Evolutionary conservation across 108 stramenopile species (phyloP).

Genomic region (Cyclostephanos invisitatus): DNA sequence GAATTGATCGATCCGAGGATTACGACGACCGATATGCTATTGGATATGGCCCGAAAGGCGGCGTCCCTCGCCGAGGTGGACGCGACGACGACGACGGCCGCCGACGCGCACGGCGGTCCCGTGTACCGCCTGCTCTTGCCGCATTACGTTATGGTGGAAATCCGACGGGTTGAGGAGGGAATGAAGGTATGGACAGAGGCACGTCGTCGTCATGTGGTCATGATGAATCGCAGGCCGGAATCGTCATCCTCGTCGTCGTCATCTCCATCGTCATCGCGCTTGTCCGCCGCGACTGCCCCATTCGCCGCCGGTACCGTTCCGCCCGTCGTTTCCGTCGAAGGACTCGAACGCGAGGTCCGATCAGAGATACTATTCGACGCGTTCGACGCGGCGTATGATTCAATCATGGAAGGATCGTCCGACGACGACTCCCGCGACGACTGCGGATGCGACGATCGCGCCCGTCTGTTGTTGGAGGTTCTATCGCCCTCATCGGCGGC

Average conservation of each 20-base stretch:
- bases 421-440: constrained; percentile 14
- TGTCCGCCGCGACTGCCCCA: neutral
- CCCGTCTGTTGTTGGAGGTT: neutral
- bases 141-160: constrained; percentile 21
- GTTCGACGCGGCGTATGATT: constrained; percentile 14
- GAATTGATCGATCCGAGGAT: neutral
- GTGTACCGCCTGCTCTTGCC: neutral
- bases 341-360: constrained; percentile 18
- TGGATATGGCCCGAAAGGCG: neutral
- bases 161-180: constrained; percentile 22
- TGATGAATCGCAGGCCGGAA: constrained; percentile 40
- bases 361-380: constrained; percentile 14
- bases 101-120: neutral
- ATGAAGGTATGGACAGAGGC: constrained; percentile 24
- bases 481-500: constrained; percentile 4
- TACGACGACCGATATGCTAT: neutral
- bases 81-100: constrained; percentile 5
- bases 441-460: neutral
- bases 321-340: neutral
- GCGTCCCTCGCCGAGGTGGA: neutral
- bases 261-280: neutral
- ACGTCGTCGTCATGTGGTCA: constrained; percentile 14
- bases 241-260: neutral
- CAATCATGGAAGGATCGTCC: neutral
- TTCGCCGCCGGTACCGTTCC: neutral